Evolutionary conservation across 1,139 yeast genomes (phyloP), one percentile per base, ranked within the genome.

Genomic region (Suhomyces panamericanus): DNA sequence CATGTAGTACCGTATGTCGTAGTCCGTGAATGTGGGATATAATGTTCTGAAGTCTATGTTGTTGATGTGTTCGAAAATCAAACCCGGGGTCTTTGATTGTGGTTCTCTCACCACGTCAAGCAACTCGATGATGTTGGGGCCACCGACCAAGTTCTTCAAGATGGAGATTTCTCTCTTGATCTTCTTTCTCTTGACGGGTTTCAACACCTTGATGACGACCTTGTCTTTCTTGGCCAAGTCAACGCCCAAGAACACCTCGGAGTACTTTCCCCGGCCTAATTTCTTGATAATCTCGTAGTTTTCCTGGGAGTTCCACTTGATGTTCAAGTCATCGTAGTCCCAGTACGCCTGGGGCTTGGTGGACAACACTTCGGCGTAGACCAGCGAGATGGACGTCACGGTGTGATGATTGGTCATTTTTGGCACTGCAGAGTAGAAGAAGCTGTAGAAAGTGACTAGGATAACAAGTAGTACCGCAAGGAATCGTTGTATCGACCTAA

Each of bases 161-260:
- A 95, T 93, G 63, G 90, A 86, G 53, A 95, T 90, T 64, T 95
- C 99, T 57, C 99, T 78, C 73, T 88, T 89, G 56, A 95, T 93
- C 74, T 95, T 95, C 78, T 93, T 93, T 67, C 95, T 80, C 69
- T 93, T 93, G 38, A 95, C 98, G 3, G 99, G 99, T 65, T 95
- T 95, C 58, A 95, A 78, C 52, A 93, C 98, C 64, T 95, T 95
- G 59, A 95, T 89, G 41, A 95, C 96, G 55, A 85, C 82, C 35
- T 78, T 77, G 39, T 72, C 71, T 41, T 52, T 50, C 30, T 73
- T 75, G 48, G 80, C 74, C 41, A 83, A 69, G 60, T 85, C 85
- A 31, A 84, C 70, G 29, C 95, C 95, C 51, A 72, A 58, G 42
- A 74, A 74, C 10, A 74, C 79, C 53, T 74, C 79, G 9, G 78